phyloP scores from a whole-genome alignment of 2,329 filamentous ascomycete genomes.

The Xylariaceae sp. region DNA sequence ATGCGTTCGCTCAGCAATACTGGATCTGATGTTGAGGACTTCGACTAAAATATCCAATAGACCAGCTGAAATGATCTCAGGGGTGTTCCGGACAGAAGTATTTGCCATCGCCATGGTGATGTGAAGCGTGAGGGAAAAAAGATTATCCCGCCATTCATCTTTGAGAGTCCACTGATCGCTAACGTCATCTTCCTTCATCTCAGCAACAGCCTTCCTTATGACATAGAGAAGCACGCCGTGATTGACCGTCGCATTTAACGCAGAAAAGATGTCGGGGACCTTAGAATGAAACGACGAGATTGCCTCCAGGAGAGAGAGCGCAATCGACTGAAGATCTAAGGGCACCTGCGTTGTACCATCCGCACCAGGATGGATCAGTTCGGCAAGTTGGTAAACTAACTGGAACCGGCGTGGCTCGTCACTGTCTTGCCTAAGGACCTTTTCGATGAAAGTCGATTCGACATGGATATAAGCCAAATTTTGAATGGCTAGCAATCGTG shows the following conservation, averaged over 20 bases:
- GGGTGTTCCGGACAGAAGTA: constrained; percentile 39
- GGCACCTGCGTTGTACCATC: constrained; percentile 73
- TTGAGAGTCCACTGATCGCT: constrained; percentile 69
- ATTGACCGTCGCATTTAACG: constrained; percentile 94
- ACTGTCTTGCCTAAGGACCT: constrained; percentile 83
- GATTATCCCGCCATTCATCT: constrained; percentile 88
- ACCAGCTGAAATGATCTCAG: constrained; percentile 86
- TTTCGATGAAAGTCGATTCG: constrained; percentile 83
- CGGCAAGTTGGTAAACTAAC: constrained; percentile 88
- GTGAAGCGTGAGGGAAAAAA: constrained; percentile 87
- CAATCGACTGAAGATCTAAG: constrained; percentile 79
- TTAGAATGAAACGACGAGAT: constrained; percentile 80
- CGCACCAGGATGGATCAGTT: constrained; percentile 84
- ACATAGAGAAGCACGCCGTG: constrained; percentile 95
- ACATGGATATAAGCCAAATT: constrained; percentile 90
- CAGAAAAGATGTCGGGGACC: constrained; percentile 81
- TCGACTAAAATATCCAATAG: constrained; percentile 91
- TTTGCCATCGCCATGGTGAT: constrained; percentile 74
- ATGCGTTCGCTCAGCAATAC: constrained; percentile 82
- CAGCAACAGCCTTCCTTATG: constrained; percentile 86
- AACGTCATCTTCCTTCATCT: constrained; percentile 68
- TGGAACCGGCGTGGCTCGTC: constrained; percentile 91
- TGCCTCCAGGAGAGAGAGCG: constrained; percentile 83
- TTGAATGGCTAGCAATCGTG: constrained; percentile 84
- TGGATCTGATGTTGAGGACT: constrained; percentile 81